Base-by-base conservation (phyloP, 2,329 filamentous ascomycete genomes). In the Neopestalotiopsis rosae region DNA sequence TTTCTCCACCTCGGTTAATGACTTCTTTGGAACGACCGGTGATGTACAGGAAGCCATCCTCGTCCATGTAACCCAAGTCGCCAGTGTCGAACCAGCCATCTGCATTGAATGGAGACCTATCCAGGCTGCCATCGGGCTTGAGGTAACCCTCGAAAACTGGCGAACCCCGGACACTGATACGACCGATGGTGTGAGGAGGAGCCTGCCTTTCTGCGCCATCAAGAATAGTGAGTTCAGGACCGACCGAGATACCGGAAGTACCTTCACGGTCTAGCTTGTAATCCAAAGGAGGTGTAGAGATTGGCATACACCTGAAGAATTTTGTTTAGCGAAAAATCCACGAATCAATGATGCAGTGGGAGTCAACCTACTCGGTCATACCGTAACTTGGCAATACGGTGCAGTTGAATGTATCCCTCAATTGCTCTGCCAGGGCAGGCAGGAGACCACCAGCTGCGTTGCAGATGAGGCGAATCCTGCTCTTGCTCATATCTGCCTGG, bases 21-120 rank as follows among this genome's bases (percentile, higher is more conserved):
- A 88, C 85, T 68, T 88, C 86, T 72, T 88, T 88, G 74, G 82
- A 87, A 38, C 86, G 81, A 7, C 86, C 86, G 2, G 86, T 88
- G 71, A 88, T 85, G 75, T 84, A 88, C 9, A 88, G 80, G 71
- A 84, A 88, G 32, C 85, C 84, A 12, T 86, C 82, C 1, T 76
- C 67, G 70, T 88, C 86, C 69, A 87, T 79, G 67, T 86, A 85
- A 2, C 86, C 86, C 70, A 87, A 80, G 69, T 88, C 86, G 32
- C 86, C 86, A 10, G 86, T 88, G 62, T 87, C 85, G 69, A 88
- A 88, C 83, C 84, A 88, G 13, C 86, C 86, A 17, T 82, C 74
- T 5, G 74, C 70, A 45, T 81, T 86, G 71, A 89, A 87, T 6
- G 81, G 77, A 0, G 81, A 82, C 20, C 74, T 83, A 69, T 86